These are phyloP conservation scores for Capsicum pubescens DNA, from an alignment of 257 asterid genomes.

Conservation along the genomic window DNA sequence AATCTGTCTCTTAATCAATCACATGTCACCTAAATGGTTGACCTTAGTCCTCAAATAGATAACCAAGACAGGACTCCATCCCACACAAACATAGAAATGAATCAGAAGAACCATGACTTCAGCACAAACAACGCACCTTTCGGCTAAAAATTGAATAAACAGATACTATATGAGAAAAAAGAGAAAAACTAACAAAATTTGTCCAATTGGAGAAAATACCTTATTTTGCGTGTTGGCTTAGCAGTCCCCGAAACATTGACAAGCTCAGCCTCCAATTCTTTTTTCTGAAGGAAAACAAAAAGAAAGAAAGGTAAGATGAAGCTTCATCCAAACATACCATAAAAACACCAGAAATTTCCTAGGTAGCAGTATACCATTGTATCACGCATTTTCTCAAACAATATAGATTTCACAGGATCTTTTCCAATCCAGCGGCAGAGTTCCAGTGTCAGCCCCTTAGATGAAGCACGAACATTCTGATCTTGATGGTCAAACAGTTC, in stretches of 20 bases:
- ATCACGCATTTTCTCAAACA: conserved; percentile 98
- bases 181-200: conserved; percentile 17
- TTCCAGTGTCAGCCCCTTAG: conserved; percentile 94
- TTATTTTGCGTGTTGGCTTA: conserved; percentile 92
- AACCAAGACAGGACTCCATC: background rate
- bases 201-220: conserved; percentile 49
- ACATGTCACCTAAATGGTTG: background rate
- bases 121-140: conserved; percentile 22
- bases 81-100: conserved; percentile 12
- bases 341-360: conserved; percentile 8
- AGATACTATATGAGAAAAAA: background rate
- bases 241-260: conserved; percentile 85
- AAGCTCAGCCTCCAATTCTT: conserved; percentile 98
- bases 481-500: conserved; percentile 99
- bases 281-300: conserved; percentile 61
- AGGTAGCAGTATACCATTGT: conserved; percentile 72
- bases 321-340: conserved; percentile 13
- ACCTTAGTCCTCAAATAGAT: conserved; percentile 24
- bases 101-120: conserved; percentile 5
- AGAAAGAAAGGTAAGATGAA: conserved; percentile 30
- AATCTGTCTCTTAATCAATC: conserved; percentile 24
- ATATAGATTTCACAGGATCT: conserved; percentile 93
- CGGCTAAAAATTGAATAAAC: conserved; percentile 6
- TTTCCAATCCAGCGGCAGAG: conserved; percentile 99
- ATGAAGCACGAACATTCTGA: conserved; percentile 99